Evolutionary conservation across 306 rosid genomes (phyloP), one percentile per base, ranked within the genome.

Genomic region (Cicer pinnatifidum): DNA sequence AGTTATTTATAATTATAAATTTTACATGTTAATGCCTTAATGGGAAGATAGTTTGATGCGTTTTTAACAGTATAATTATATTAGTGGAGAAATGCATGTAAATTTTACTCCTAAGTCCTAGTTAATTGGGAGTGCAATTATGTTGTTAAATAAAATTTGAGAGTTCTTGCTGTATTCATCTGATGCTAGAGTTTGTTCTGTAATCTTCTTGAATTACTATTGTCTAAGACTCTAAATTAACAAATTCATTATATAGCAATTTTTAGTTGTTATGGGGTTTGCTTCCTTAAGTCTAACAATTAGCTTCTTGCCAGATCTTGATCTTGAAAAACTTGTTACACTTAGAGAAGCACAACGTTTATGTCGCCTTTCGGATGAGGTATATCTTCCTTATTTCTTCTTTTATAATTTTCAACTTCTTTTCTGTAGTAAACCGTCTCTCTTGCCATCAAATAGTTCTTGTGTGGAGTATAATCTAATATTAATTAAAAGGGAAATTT

Each of bases 361-460:
- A 57, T 90, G 65, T 80, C 86, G 73, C 70, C 96, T 94, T 78
- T 87, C 91, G 53, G 96, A 91, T 39, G 96, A 94, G 99, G 99
- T 94, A 80, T 51, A 35, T 60, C 75, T 71, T 80, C 63, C 56
- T 46, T 40, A 13, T 73, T 48, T 80, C 67, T 80, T 69, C 57
- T 20, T 56, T 74, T 57, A 39, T 50, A 56, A 20, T 28, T 41
- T 37, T 52, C 17, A 45, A 69, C 59, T 45, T 40, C 41, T 38
- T 28, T 54, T 72, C 10, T 65, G 33, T 62, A 59, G 64, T 76
- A 81, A 53, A 50, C 72, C 69, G 60, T 70, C 35, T 9, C 9
- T 47, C 66, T 60, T 17, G 15, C 17, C 37, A 19, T 11, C 15
- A 4, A 35, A 67, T 16, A 37, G 38, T 61, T 76, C 82, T 54